phyloP scores from a whole-genome alignment of 2,329 filamentous ascomycete species.

The Seiridium unicorne region DNA sequence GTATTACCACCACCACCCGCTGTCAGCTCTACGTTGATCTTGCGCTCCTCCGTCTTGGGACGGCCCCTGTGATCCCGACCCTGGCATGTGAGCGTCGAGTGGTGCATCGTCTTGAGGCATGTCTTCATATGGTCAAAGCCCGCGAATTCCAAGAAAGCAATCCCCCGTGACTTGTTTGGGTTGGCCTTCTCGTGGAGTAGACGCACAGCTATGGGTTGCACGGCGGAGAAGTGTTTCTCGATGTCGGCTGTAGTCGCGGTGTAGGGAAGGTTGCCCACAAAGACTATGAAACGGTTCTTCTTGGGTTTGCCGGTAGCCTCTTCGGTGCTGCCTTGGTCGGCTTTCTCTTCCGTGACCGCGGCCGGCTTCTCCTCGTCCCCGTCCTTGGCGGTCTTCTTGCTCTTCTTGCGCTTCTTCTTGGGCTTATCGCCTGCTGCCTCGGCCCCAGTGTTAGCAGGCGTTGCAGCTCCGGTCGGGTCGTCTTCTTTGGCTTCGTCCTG shows the following conservation, averaged over 20 bases:
- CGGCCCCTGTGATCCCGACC: slow-evolving; percentile 33
- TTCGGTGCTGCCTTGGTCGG: slow-evolving; percentile 10
- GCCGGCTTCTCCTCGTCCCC: slow-evolving; percentile 13
- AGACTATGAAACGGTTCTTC: slow-evolving; percentile 69
- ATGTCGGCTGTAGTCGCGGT: slow-evolving; percentile 71
- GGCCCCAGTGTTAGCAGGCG: background rate
- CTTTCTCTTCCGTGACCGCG: background rate
- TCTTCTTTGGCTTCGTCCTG: background rate
- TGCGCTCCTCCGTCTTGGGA: slow-evolving; percentile 51
- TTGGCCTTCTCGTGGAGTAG: slow-evolving; percentile 67
- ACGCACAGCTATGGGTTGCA: slow-evolving; percentile 69
- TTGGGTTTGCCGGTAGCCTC: slow-evolving; percentile 1
- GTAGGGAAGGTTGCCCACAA: slow-evolving; percentile 90
- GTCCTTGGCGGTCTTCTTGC: slow-evolving; percentile 12
- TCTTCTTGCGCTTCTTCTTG: slow-evolving; percentile 33
- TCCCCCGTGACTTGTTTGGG: slow-evolving; percentile 66
- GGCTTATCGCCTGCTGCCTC: slow-evolving; percentile 14
- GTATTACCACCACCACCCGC: slow-evolving; percentile 85
- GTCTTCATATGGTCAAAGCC: slow-evolving; percentile 89
- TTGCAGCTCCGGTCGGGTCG: background rate
- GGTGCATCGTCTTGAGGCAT: slow-evolving; percentile 86
- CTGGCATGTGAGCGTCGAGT: slow-evolving; percentile 65
- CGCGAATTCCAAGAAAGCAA: slow-evolving; percentile 87
- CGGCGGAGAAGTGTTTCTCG: slow-evolving; percentile 72
- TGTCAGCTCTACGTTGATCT: slow-evolving; percentile 92